Evolutionary conservation across 2,329 filamentous ascomycete species (phyloP), one percentile per base, ranked within the genome.

Genomic region (Aschersonia sp.): DNA sequence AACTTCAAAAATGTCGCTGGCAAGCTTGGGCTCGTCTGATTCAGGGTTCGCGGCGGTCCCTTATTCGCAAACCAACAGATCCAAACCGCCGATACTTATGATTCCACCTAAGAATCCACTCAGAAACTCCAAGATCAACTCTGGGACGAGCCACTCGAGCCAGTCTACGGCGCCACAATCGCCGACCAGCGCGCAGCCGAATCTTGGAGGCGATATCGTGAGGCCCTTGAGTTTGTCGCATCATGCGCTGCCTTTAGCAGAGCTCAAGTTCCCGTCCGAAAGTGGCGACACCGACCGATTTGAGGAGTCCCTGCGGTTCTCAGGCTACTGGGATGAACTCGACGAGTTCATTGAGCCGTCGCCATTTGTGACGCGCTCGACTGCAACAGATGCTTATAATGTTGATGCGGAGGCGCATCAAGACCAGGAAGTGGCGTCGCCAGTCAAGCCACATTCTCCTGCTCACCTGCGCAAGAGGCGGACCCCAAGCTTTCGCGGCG

Each of bases 321-420:
- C 45, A 4, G 45, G 45, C 12, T 47, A 47, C 45, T 43, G 45
- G 40, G 45, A 47, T 20, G 40, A 43, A 40, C 45, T 47, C n/a
- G 45, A 47, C 4, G 45, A 43, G 40, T 47, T 47, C 40, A 28
- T 31, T 31, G 40, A 47, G 40, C 4, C 29, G 9, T 32, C 45
- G 4, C 20, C 35, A 10, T 9, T 42, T 5, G 29, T 30, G 5
- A 6, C 7, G 40, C 3, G 10, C 28, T 30, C 20, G 20, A 4
- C 12, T 40, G 12, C 30, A 10, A 38, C 4, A 12, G 9, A n/a
- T 9, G 12, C 30, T 32, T 35, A 9, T 4, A n/a, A 46, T 32
- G 20, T n/a, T 4, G 4, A 12, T 7, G 12, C 10, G 40, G 7
- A 4, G 40, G 35, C 31, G 29, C 6, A 28, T 20, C 12, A 20